Base-by-base conservation (phyloP, 805 yeast species). In the Saturnispora sanitii region DNA sequence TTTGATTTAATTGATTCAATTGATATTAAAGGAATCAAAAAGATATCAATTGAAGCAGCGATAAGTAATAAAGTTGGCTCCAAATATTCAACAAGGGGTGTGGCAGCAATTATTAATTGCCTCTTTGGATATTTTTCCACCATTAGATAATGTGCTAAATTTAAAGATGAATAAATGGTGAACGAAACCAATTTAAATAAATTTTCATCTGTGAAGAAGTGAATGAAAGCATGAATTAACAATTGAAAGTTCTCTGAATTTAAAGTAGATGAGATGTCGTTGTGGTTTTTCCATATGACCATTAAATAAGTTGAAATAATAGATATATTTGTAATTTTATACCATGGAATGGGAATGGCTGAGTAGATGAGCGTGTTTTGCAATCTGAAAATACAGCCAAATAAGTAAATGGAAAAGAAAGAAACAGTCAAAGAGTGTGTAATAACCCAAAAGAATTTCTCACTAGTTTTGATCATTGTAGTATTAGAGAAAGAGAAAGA, bases 201-300 rank as follows among this genome's bases (percentile, higher is more conserved):
- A 16, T 56, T 57, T 3, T 49, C 43, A 3, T 54, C 49, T 0
- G 71, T 64, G 8, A 54, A 50, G 21, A 58, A 34, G 70, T 70
- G 66, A 19, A 67, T 51, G n/a, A 54, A 45, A 1, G 67, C 50
- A 49, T 58, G 63, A 0, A 60, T 58, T 30, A 66, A 51, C 34
- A 67, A 42, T 31, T 64, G 68, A 0, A 66, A 56, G 43, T 67
- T 65, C 40, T 66, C 70, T n/a, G 68, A 60, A 46, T 57, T 64
- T 35, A 67, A 48, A 4, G 62, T 50, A 2, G 15, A n/a, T 15
- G 18, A 5, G 18, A 16, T n/a, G 4, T 28, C 15, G 16, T 16
- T n/a, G 18, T 28, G 31, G 16, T 28, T 48, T 37, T 54, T 45
- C 43, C 55, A 56, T 18, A 58, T 49, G 7, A 58, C 64, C 21